Percentiles rank a stretch among this genome's conserved stretches.
Evolutionary conservation across 2,329 filamentous ascomycete species (phyloP).

Genomic region (Aspergillus transmontanensis): DNA sequence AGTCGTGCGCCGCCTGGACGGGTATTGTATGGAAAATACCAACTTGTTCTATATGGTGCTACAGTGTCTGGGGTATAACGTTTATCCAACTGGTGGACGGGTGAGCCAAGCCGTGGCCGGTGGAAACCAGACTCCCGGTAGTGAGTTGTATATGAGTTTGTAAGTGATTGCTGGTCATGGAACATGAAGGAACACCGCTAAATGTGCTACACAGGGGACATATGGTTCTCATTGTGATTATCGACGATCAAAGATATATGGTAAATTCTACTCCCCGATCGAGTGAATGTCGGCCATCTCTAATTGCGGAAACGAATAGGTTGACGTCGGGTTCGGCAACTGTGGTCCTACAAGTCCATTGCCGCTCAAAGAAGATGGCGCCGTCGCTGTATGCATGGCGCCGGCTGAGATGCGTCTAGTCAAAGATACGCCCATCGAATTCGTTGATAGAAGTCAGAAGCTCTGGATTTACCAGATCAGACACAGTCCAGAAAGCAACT

Average conservation of each 20-base stretch:
- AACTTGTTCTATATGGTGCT: slow-evolving; percentile 55
- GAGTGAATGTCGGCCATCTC: not conserved
- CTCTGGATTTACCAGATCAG: slow-evolving; percentile 68
- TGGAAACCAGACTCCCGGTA: slow-evolving; percentile 15
- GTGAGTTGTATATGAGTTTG: slow-evolving; percentile 53
- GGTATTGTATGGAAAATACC: slow-evolving; percentile 66
- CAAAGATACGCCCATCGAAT: slow-evolving; percentile 50
- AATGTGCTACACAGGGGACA: slow-evolving; percentile 45
- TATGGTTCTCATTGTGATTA: slow-evolving; percentile 63
- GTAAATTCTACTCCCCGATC: slow-evolving; percentile 24
- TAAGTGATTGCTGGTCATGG: slow-evolving; percentile 20
- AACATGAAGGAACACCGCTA: not conserved
- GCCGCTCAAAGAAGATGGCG: slow-evolving; percentile 48
- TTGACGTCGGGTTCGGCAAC: slow-evolving; percentile 68
- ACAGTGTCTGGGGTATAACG: slow-evolving; percentile 53
- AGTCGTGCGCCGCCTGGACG: slow-evolving; percentile 53
- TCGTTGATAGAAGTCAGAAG: slow-evolving; percentile 47
- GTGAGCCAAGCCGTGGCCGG: slow-evolving; percentile 37
- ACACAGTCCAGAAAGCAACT: slow-evolving; percentile 51
- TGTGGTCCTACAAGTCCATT: slow-evolving; percentile 63
- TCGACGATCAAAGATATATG: slow-evolving; percentile 51
- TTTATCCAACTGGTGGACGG: slow-evolving; percentile 60
- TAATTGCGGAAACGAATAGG: slow-evolving; percentile 35
- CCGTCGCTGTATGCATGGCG: slow-evolving; percentile 49
- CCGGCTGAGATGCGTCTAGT: slow-evolving; percentile 60